Percentiles rank a stretch among this genome's conserved stretches.
Evolutionary conservation across 257 asterid species (phyloP).

Genomic region (Penstemon barbatus): DNA sequence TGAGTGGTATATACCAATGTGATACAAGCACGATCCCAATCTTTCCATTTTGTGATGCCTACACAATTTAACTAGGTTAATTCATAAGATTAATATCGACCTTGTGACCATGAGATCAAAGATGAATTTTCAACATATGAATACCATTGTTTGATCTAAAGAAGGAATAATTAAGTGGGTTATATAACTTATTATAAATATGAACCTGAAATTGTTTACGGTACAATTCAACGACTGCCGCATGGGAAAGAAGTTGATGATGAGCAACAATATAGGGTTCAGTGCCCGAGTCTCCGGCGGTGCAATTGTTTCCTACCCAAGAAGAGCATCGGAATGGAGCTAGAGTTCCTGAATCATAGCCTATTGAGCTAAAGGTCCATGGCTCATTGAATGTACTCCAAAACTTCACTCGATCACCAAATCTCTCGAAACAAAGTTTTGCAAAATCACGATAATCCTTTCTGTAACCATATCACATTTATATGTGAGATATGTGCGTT

Average conservation of each 20-base stretch:
- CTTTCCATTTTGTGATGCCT: conserved; percentile 27
- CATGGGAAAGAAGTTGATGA: conserved; percentile 35
- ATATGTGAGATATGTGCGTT: too few species aligned
- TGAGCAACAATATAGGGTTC: conserved; percentile 33
- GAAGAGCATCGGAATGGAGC: conserved; percentile 32
- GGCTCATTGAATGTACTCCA: conserved; percentile 43
- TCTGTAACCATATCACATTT: not conserved
- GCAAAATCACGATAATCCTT: conserved; percentile 28
- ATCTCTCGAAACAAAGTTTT: conserved; percentile 32
- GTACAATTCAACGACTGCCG: conserved; percentile 16
- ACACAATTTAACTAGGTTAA: not conserved
- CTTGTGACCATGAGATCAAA: too few species aligned
- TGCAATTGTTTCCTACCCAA: conserved; percentile 17
- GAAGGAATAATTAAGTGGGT: too few species aligned
- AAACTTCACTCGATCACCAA: conserved; percentile 36
- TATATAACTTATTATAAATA: too few species aligned
- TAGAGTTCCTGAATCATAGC: conserved; percentile 22
- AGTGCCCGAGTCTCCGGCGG: conserved; percentile 23
- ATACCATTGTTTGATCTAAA: too few species aligned
- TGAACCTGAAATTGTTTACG: conserved; percentile 22
- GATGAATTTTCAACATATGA: too few species aligned
- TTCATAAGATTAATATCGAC: too few species aligned
- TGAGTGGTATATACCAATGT: conserved; percentile 23
- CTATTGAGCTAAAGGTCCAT: not conserved
- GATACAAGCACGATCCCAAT: conserved; percentile 28